Percentiles rank a stretch among this genome's conserved stretches.
These are phyloP conservation scores for Eimeria sp. DNA, from an alignment of 169 alveolate genomes.

Conservation along the genomic window DNA sequence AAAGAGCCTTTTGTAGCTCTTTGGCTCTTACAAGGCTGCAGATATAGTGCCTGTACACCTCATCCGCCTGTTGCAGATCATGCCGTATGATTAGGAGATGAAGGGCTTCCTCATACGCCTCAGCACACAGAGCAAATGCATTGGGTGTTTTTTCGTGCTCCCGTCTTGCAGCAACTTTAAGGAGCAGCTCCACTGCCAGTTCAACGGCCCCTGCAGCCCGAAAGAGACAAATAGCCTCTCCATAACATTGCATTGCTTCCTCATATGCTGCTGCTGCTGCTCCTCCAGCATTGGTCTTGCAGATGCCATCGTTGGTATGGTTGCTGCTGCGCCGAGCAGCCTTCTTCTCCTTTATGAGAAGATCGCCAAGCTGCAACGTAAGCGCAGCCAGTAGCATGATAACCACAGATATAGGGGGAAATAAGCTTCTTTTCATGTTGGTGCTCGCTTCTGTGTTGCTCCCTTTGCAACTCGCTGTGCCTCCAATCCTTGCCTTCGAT, in stretches of 20 bases:
- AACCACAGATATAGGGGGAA: background rate
- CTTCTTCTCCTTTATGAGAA: conserved; percentile 18
- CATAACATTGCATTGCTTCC: conserved; percentile 25
- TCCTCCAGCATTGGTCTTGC: background rate
- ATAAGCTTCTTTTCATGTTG: background rate
- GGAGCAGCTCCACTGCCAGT: background rate
- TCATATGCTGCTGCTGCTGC: conserved; percentile 47
- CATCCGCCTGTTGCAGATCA: conserved; percentile 17
- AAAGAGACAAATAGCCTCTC: background rate
- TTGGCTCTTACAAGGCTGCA: conserved; percentile 1
- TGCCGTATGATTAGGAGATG: background rate
- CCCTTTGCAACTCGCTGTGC: background rate
- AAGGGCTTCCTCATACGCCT: conserved; percentile 42
- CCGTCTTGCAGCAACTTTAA: background rate
- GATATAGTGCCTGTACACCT: conserved; percentile 36
- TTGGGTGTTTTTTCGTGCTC: background rate
- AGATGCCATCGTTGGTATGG: background rate
- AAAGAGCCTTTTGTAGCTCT: background rate
- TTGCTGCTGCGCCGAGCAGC: conserved; percentile 43
- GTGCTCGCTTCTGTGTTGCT: background rate
- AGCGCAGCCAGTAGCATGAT: background rate
- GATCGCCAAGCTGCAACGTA: conserved; percentile 56
- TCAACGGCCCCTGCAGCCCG: background rate
- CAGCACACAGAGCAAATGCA: background rate
- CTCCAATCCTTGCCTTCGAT: background rate